Percentiles rank a stretch among this genome's conserved stretches.
phyloP scores from a whole-genome alignment of 2,329 filamentous ascomycete genomes.

The Elsinoe fawcettii region DNA sequence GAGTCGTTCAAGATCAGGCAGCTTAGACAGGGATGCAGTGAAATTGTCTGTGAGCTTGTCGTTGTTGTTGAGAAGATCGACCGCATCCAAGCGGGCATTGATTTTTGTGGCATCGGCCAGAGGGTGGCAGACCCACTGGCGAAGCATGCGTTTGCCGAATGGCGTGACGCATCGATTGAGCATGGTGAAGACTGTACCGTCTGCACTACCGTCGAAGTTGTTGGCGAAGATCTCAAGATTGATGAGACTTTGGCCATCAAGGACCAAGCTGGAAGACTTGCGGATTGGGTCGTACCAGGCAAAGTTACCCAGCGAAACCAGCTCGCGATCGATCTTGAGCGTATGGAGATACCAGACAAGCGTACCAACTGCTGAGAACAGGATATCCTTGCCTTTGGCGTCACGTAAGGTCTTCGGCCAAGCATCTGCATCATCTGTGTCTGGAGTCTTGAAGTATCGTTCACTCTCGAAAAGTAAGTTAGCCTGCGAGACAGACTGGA shows the following conservation, averaged over 20 bases:
- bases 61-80: slow-evolving; percentile 85
- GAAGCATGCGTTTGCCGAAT: slow-evolving; percentile 91
- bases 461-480: slow-evolving; percentile 71
- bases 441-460: slow-evolving; percentile 63
- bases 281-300: slow-evolving; percentile 86
- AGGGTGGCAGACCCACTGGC: slow-evolving; percentile 96
- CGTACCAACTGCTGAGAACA: slow-evolving; percentile 87
- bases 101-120: slow-evolving; percentile 79
- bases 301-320: slow-evolving; percentile 87
- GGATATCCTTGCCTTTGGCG: slow-evolving; percentile 66
- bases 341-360: slow-evolving; percentile 74
- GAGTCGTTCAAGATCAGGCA: slow-evolving; percentile 88
- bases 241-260: slow-evolving; percentile 93
- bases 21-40: slow-evolving; percentile 75
- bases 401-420: slow-evolving; percentile 74
- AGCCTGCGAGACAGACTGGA: slow-evolving; percentile 79
- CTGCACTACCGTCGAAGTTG: slow-evolving; percentile 72
- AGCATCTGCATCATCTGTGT: slow-evolving; percentile 51
- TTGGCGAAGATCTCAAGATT: slow-evolving; percentile 98
- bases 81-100: slow-evolving; percentile 87
- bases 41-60: slow-evolving; percentile 75
- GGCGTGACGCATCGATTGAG: slow-evolving; percentile 93
- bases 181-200: slow-evolving; percentile 83
- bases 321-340: slow-evolving; percentile 79
- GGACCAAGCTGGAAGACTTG: slow-evolving; percentile 77